These are phyloP conservation scores for Suillus luteus DNA, from an alignment of 768 basidiomycete genomes.

Conservation along the genomic window DNA sequence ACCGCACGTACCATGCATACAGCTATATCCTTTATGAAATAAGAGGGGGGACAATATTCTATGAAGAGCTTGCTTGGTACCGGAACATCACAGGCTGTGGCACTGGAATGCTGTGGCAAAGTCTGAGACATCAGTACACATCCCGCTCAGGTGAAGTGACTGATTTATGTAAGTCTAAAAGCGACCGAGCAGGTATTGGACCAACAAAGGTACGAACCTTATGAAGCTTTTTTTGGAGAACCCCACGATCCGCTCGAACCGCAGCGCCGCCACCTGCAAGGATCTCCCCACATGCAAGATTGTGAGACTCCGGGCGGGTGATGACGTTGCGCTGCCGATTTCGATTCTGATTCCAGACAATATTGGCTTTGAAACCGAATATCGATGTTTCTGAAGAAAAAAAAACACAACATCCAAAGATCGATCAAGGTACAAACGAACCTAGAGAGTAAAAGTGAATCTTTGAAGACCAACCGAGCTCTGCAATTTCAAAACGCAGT, in stretches of 20 bases:
- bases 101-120: too few relatives aligned
- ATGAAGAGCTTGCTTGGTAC: too few relatives aligned
- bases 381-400: neutral
- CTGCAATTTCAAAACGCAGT: neutral
- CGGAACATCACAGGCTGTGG: too few relatives aligned
- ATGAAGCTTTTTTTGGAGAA: neutral
- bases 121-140: too few relatives aligned
- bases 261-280: neutral
- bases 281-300: neutral
- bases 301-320: rapidly evolving
- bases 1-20: too few relatives aligned
- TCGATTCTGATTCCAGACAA: neutral
- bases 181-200: too few relatives aligned
- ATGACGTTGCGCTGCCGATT: neutral
- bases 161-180: too few relatives aligned
- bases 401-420: neutral
- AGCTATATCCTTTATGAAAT: too few relatives aligned
- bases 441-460: neutral
- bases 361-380: neutral
- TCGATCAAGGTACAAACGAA: neutral
- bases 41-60: too few relatives aligned
- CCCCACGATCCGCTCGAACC: neutral
- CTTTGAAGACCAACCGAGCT: neutral
- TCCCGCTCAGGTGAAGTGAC: too few relatives aligned
- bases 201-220: too few relatives aligned